Base-by-base conservation (phyloP, 345 rosid genomes). In the Carallia pectinifolia region DNA sequence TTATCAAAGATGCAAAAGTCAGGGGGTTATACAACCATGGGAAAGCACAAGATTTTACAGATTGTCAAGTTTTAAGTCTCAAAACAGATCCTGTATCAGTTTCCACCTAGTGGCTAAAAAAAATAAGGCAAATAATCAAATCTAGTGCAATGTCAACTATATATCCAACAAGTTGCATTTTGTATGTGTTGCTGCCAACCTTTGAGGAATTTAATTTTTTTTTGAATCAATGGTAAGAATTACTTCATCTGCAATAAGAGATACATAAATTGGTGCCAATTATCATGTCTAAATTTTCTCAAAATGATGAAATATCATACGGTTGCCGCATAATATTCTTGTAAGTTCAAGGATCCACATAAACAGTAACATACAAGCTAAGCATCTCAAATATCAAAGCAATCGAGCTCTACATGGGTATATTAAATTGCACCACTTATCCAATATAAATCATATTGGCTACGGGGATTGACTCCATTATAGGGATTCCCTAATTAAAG, bases 121-220 rank as follows among this genome's bases (percentile, higher is more conserved):
- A 53, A 68, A 58, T 53, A 69, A 31, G 33, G 47, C 23, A 5
- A 29, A 23, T 8, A 55, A 13, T 2, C 59, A 23, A 55, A 55
- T 23, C 12, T 8, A 55, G 27, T 19, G 59, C 59, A 55, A 31
- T 61, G n/a, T 34, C 47, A 33, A 53, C 23, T 13, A 7, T 31
- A 30, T 27, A 44, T 53, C 39, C 36, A 47, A n/a, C 6, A 29
- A 66, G 67, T 23, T 54, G 37, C 9, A 74, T 71, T 67, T 31
- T 63, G 71, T 58, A 66, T 33, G 48, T 31, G 7, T 58, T 44
- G 52, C 47, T 62, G 37, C 73, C 71, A 81, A 91, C 98, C 99
- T 82, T 79, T 92, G 99, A 39, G 89, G 85, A 77, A 96, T 96
- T 76, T 92, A 98, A 73, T 90, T 95, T 72, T 88, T 88, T 85